Conservation (phyloP, 2,329 filamentous ascomycete species). For the Colletotrichum brevisporum region DNA sequence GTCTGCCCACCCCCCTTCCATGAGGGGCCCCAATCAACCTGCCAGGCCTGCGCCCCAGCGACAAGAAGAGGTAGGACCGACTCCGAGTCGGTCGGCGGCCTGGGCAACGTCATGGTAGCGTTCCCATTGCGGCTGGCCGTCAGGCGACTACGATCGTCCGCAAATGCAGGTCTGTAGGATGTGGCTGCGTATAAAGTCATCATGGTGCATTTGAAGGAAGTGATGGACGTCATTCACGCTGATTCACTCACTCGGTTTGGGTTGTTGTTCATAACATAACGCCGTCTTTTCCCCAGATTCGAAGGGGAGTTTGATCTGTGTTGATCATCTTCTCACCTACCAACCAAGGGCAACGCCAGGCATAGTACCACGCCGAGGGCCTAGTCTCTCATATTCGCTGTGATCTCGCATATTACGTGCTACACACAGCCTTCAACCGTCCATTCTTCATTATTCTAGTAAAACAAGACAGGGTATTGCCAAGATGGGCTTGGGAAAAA, state of each 20-base stretch:
- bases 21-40: conserved; percentile 6
- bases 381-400: not conserved
- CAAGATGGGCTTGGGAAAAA: conserved; percentile 34
- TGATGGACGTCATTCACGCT: not conserved
- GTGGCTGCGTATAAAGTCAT: conserved; percentile 37
- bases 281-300: not conserved
- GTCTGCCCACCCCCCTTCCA: conserved; percentile 22
- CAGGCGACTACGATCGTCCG: conserved; percentile 22
- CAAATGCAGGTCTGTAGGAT: conserved; percentile 1
- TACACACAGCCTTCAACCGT: not conserved
- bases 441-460: no score
- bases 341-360: no score
- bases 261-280: conserved; percentile 1
- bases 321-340: not conserved
- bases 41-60: conserved; percentile 27
- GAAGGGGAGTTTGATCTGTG: not conserved
- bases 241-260: not conserved
- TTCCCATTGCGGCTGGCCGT: conserved; percentile 17
- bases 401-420: not conserved
- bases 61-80: conserved; percentile 35
- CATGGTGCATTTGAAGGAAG: conserved; percentile 9
- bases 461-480: no score
- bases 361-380: not conserved
- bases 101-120: conserved; percentile 37
- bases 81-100: conserved; percentile 19